Base-by-base conservation (phyloP, 169 alveolate species). In the Eimeria zaria region DNA sequence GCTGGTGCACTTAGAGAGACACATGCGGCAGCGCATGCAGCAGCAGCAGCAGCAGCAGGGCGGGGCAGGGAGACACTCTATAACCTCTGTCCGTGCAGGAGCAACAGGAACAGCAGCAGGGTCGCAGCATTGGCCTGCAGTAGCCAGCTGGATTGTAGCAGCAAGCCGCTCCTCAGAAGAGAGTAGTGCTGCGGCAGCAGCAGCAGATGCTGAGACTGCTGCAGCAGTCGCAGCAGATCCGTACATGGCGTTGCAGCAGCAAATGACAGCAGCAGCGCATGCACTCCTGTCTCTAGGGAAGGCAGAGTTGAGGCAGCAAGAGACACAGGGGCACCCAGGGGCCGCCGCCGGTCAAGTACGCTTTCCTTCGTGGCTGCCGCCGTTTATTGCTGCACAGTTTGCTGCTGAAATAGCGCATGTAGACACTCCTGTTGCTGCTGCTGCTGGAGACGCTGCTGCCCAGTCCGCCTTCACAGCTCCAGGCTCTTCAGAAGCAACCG, bases 1-100 rank as follows among this genome's bases (percentile, higher is more conserved):
- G 41, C 69, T 80, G 89, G n/a, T 44, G 89, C 89, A 80, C 69
- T 51, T 80, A 53, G 89, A 80, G 69, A 8, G 48, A 6, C 89
- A 80, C 89, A 80, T 80, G 89, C 89, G 89, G 89, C 62, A 48
- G 89, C 89, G 48, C 71, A 67, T 48, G 69, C 89, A 80, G 48
- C 89, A 78, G 60, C 53, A 44, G n/a, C 62, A 44, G 14, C 58
- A 39, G 36, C 51, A 41, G 18, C 62, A 46, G 22, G 53, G 27
- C 83, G 53, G 48, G 27, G 83, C 53, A 36, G 83, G 83, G 53
- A 7, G 83, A 20, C 83, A 73, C 27, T 46, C 88, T 51, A 14
- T 48, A 0, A 41, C 88, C 14, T 41, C 88, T 51, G 7, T 30
- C 0, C 58, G 88, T 2, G n/a, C 64, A 41, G 67, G 46, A 22